Conservation (phyloP, 2,329 filamentous ascomycete species). For the Colletotrichum sp. region DNA sequence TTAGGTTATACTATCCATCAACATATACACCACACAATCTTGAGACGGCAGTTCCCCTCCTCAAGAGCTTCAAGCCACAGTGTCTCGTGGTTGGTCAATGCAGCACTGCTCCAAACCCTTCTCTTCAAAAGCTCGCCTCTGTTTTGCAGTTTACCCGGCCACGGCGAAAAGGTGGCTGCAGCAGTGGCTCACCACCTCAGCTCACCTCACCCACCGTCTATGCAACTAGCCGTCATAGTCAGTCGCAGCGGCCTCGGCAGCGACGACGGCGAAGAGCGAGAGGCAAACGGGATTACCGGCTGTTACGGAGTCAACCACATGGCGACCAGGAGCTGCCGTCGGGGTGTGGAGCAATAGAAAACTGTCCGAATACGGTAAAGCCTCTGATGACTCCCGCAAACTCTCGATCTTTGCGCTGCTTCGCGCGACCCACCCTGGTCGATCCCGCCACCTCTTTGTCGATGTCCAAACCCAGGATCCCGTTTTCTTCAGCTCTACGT, state of each 20-base stretch:
- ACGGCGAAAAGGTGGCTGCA: neutral
- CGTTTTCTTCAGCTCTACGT: slow-evolving; percentile 7
- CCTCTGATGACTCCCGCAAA: slow-evolving; percentile 15
- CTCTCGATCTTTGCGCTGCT: slow-evolving; percentile 10
- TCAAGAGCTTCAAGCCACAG: neutral
- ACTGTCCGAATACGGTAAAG: neutral
- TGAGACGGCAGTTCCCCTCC: neutral
- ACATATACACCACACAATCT: neutral
- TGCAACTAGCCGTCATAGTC: neutral
- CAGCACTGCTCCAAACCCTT: neutral
- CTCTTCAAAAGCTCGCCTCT: neutral
- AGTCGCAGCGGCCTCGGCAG: neutral
- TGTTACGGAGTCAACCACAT: slow-evolving; percentile 7
- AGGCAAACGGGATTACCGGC: neutral
- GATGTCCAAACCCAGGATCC: neutral
- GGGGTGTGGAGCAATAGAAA: neutral
- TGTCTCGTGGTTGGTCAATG: slow-evolving; percentile 13
- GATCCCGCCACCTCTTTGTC: neutral
- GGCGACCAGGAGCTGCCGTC: neutral
- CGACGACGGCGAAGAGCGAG: neutral
- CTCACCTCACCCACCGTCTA: neutral
- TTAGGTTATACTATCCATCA: neutral
- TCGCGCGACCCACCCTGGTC: neutral
- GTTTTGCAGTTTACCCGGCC: neutral
- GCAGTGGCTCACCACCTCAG: neutral